Evolutionary conservation across 1,139 yeast genomes (phyloP).

Genomic region (Zygoascus sp.): DNA sequence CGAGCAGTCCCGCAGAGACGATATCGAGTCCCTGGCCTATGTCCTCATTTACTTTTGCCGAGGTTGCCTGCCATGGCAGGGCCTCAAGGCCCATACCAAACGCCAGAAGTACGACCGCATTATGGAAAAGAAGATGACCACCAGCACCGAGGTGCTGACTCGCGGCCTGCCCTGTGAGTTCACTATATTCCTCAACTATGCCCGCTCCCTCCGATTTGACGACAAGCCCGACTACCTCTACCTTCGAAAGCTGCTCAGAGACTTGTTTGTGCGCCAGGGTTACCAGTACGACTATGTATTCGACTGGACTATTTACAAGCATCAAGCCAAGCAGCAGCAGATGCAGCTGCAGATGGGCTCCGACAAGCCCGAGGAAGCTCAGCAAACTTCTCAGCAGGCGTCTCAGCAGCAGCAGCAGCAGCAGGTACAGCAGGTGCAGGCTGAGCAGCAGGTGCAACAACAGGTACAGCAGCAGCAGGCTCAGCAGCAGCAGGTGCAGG

Average conservation of each 20-base stretch:
- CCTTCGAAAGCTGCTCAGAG: constrained; percentile 84
- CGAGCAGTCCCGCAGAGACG: constrained; percentile 95
- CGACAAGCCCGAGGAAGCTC: constrained; percentile 8
- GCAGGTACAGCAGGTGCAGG: background rate
- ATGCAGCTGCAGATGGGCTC: constrained; percentile 15
- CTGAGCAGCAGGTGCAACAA: background rate
- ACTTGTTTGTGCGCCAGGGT: constrained; percentile 80
- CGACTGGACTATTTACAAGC: constrained; percentile 94
- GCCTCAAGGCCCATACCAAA: constrained; percentile 93
- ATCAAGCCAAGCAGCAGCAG: constrained; percentile 38
- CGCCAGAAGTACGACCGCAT: constrained; percentile 95
- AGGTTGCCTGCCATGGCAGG: constrained; percentile 98
- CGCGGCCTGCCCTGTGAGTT: constrained; percentile 91
- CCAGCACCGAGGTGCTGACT: constrained; percentile 83
- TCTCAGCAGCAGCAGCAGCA: constrained; percentile 29
- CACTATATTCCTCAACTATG: constrained; percentile 80
- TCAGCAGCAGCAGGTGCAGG: constrained; percentile 1
- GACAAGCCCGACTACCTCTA: constrained; percentile 94
- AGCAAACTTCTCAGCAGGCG: constrained; percentile 16
- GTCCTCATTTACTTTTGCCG: constrained; percentile 92
- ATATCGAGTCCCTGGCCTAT: constrained; percentile 91
- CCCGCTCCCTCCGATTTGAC: constrained; percentile 86
- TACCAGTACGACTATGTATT: constrained; percentile 91
- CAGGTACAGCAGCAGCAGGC: constrained; percentile 1
- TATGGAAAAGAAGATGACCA: constrained; percentile 93